Conservation (phyloP, 2,329 filamentous ascomycete genomes). For the Penicillium olsonii region DNA sequence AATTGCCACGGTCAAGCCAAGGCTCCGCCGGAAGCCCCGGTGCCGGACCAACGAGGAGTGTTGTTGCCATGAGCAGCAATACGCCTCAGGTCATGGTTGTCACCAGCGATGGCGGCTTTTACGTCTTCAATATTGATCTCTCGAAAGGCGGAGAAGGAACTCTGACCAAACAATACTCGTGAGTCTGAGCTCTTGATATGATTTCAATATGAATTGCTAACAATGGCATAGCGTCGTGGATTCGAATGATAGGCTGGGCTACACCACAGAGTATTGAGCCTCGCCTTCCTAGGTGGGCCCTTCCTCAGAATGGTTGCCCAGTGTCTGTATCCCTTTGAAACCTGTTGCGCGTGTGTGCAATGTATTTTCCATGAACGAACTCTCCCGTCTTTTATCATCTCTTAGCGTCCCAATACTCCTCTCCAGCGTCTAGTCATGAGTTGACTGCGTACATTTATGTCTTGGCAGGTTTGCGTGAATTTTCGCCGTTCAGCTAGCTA, state of each 20-base stretch:
- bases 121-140: slow-evolving; percentile 92
- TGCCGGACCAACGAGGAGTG: slow-evolving; percentile 70
- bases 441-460: slow-evolving; percentile 1
- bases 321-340: too few relatives aligned
- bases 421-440: slow-evolving; percentile 1
- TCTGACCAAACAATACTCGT: slow-evolving; percentile 91
- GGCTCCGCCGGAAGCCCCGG: slow-evolving; percentile 38
- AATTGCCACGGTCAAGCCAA: slow-evolving; percentile 69
- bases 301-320: too few relatives aligned
- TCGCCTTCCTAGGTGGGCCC: not conserved
- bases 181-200: slow-evolving; percentile 54
- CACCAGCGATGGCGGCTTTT: slow-evolving; percentile 92
- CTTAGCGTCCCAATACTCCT: slow-evolving; percentile 9
- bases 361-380: not conserved
- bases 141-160: slow-evolving; percentile 92
- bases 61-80: slow-evolving; percentile 96
- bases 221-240: slow-evolving; percentile 41
- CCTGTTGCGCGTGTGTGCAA: too few relatives aligned
- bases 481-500: not conserved
- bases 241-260: slow-evolving; percentile 45
- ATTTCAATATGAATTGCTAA: slow-evolving; percentile 20
- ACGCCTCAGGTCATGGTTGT: slow-evolving; percentile 97
- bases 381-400: not conserved
- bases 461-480: not conserved
- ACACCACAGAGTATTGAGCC: slow-evolving; percentile 37